phyloP scores from a whole-genome alignment of 2,329 filamentous ascomycete species.

The Intubia oerlemansii region DNA sequence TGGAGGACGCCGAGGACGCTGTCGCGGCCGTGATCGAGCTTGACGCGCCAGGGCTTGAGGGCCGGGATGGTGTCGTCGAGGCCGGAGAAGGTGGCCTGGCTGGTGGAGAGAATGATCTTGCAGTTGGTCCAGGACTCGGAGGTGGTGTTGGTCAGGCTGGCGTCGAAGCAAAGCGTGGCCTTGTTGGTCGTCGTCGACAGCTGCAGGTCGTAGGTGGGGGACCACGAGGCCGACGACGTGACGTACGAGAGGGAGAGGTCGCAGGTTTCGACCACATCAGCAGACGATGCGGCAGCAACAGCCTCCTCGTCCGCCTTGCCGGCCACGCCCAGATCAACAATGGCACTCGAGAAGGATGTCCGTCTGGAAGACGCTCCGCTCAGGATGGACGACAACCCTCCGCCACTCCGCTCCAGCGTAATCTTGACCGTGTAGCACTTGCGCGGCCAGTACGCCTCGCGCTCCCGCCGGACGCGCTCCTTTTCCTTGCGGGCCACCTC shows the following conservation, averaged over 20 bases:
- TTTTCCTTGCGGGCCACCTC: constrained; percentile 16
- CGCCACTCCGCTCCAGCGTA: constrained; percentile 21
- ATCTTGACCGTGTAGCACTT: constrained; percentile 26
- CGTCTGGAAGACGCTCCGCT: constrained; percentile 26
- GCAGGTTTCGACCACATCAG: constrained; percentile 13
- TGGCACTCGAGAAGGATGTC: constrained; percentile 26
- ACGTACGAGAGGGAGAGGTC: constrained; percentile 36
- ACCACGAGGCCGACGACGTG: constrained; percentile 34
- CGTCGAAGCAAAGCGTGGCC: constrained; percentile 36
- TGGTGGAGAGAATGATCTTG: constrained; percentile 39
- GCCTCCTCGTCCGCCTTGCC: constrained; percentile 25
- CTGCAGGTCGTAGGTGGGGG: constrained; percentile 37
- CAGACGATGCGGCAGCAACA: constrained; percentile 9
- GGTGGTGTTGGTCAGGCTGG: constrained; percentile 37
- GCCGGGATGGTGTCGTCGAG: constrained; percentile 32
- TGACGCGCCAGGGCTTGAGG: constrained; percentile 34
- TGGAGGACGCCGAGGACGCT: constrained; percentile 11
- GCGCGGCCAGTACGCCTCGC: constrained; percentile 26
- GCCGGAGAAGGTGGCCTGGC: constrained; percentile 34
- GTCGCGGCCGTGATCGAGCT: constrained; percentile 15
- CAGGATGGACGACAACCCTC: constrained; percentile 12
- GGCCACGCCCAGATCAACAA: constrained; percentile 27
- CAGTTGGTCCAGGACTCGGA: constrained; percentile 42
- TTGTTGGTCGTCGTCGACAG: constrained; percentile 33
- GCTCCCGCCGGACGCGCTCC: constrained; percentile 19